Evolutionary conservation across 805 yeast species (phyloP), one percentile per base, ranked within the genome.

Genomic region (Danielozyma ontarioensis): DNA sequence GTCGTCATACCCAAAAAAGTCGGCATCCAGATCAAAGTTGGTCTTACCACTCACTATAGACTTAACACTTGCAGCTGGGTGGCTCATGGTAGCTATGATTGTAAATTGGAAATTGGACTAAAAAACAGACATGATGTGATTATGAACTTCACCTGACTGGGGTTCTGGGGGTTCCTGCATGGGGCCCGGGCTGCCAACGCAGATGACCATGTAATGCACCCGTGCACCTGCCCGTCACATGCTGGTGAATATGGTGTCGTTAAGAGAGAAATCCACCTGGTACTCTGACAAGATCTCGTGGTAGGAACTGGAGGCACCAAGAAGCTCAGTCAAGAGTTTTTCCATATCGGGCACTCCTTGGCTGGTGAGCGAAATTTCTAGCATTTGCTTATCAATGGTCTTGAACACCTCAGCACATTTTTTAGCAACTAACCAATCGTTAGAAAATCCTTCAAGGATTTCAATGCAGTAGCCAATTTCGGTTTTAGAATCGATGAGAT

Each of bases 391-490:
- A 32, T 64, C 65, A 28, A 71, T 62, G 25, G 59, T 62, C 33
- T 62, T 58, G 42, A 73, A 70, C 1, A 71, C 67, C 26, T 55
- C 64, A 2, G 70, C 63, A 33, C 72, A 62, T 40, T 62, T 59
- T 21, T 51, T 61, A 5, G 76, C 74, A 38, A 69, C 59, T 8
- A 62, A 56, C 76, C 77, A 72, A 34, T 60, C 65, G 19, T 55
- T 66, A 14, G 72, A 62, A 42, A 68, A 73, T 31, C 65, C 68
- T 33, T 63, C 57, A 26, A 72, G 42, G 5, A 73, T 62, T 42
- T 72, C 77, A 4, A 64, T 63, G 36, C 68, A 63, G 27, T 66
- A 59, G 37, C 64, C 64, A 19, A 72, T 62, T 36, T 72, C 76
- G 4, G 66, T 60, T 39, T 69, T 66, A 18, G 72, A 58, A 36